Evolutionary conservation across 345 rosid species (phyloP).

Genomic region (Lumnitzera littorea): DNA sequence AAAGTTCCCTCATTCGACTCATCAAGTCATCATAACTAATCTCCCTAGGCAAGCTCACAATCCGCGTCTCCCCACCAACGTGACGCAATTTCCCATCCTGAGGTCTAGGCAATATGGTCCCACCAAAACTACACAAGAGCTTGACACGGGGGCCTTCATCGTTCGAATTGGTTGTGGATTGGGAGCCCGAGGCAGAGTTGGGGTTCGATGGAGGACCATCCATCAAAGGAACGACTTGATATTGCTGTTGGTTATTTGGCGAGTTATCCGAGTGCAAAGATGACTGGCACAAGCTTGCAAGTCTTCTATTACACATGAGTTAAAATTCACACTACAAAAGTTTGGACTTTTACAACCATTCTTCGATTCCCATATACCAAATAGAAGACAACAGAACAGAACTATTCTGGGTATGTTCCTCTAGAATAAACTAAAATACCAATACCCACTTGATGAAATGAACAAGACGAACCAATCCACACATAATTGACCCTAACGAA

Average conservation of each 20-base stretch:
- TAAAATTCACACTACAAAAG: constrained; percentile 15
- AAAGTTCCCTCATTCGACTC: constrained; percentile 80
- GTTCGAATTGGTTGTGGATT: constrained; percentile 30
- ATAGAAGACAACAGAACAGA: constrained; percentile 12
- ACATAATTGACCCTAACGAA: too few species aligned
- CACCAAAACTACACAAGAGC: constrained; percentile 84
- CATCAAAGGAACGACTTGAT: constrained; percentile 12
- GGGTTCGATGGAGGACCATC: constrained; percentile 9
- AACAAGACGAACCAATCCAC: too few species aligned
- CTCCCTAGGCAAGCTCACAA: constrained; percentile 64
- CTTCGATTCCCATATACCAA: constrained; percentile 12
- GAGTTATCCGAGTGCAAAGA: too few species aligned
- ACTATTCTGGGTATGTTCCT: too few species aligned
- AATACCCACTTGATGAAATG: too few species aligned
- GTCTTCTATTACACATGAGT: constrained; percentile 47
- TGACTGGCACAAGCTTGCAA: constrained; percentile 17
- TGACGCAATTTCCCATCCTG: constrained; percentile 87
- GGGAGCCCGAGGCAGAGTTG: constrained; percentile 16
- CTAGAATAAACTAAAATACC: too few species aligned
- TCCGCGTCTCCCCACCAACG: constrained; percentile 95
- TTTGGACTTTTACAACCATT: constrained; percentile 16
- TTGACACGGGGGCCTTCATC: constrained; percentile 75
- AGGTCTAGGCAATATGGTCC: constrained; percentile 93
- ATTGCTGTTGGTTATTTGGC: background rate
- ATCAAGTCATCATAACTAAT: constrained; percentile 71